These are phyloP conservation scores for Fusarium fracticaudum DNA, from an alignment of 2,329 filamentous ascomycete species.

Conservation along the genomic window DNA sequence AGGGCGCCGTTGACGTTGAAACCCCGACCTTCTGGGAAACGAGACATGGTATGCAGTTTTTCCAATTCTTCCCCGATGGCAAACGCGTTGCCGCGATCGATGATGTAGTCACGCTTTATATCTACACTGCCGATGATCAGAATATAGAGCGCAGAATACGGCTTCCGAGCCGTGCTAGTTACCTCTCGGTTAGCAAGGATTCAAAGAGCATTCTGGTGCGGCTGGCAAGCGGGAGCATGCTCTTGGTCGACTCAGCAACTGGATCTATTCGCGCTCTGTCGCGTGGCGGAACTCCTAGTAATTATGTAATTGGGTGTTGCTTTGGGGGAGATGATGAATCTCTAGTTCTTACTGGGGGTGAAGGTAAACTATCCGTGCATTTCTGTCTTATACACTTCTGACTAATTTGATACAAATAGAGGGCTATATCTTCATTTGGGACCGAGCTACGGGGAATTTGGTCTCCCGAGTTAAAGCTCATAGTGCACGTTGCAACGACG, in stretches of 20 bases:
- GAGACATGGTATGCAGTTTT: background rate
- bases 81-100: background rate
- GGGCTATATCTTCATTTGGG: background rate
- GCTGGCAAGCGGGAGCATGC: background rate
- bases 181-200: accelerated
- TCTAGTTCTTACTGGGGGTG: background rate
- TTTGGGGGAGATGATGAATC: background rate
- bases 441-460: background rate
- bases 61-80: background rate
- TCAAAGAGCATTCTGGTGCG: background rate
- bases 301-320: background rate
- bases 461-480: background rate
- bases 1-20: background rate
- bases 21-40: background rate
- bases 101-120: background rate
- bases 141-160: background rate
- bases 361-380: accelerated
- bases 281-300: accelerated
- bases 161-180: background rate
- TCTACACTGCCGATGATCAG: accelerated
- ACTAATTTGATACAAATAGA: background rate
- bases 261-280: accelerated
- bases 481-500: background rate
- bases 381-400: accelerated
- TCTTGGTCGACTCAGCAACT: background rate